phyloP scores from a whole-genome alignment of 495 filamentous ascomycete genomes.

The Aspergillus baeticus region DNA sequence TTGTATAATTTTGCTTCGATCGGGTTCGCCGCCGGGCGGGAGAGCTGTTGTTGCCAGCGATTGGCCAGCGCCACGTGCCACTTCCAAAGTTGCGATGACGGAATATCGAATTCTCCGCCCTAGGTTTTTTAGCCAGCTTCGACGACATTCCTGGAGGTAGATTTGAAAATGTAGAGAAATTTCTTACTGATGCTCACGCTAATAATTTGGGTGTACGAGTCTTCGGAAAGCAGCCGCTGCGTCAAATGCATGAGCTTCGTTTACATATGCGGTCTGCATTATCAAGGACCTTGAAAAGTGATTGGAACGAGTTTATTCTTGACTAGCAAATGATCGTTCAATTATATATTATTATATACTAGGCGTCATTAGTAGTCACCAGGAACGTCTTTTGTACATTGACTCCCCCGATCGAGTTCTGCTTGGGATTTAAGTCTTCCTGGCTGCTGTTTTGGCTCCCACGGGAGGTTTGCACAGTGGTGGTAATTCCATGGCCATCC shows the following conservation, averaged over 20 bases:
- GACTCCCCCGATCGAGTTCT: slow-evolving; percentile 28
- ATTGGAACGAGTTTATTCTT: neutral
- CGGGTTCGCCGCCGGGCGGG: slow-evolving; percentile 33
- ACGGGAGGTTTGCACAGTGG: slow-evolving; percentile 32
- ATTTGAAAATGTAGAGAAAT: neutral
- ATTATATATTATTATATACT: neutral
- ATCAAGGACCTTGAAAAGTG: too few species aligned
- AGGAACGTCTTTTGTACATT: slow-evolving; percentile 43
- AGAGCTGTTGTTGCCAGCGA: slow-evolving; percentile 8
- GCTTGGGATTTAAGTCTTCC: slow-evolving; percentile 36
- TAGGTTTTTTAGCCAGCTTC: neutral
- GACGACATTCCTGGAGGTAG: neutral
- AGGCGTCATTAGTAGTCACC: slow-evolving; percentile 30
- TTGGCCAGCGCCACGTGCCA: slow-evolving; percentile 26
- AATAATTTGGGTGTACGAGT: too few species aligned
- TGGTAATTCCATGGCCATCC: slow-evolving; percentile 26
- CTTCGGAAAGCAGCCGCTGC: too few species aligned
- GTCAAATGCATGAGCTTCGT: too few species aligned
- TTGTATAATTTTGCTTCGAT: slow-evolving; percentile 34
- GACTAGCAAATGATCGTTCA: neutral
- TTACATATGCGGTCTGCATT: too few species aligned
- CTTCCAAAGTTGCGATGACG: slow-evolving; percentile 10
- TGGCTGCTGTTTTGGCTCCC: slow-evolving; percentile 38
- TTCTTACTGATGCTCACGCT: too few species aligned
- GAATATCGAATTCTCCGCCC: slow-evolving; percentile 23